Evolutionary conservation across 2,329 filamentous ascomycete genomes (phyloP).

Genomic region (Pseudopithomyces chartarum): DNA sequence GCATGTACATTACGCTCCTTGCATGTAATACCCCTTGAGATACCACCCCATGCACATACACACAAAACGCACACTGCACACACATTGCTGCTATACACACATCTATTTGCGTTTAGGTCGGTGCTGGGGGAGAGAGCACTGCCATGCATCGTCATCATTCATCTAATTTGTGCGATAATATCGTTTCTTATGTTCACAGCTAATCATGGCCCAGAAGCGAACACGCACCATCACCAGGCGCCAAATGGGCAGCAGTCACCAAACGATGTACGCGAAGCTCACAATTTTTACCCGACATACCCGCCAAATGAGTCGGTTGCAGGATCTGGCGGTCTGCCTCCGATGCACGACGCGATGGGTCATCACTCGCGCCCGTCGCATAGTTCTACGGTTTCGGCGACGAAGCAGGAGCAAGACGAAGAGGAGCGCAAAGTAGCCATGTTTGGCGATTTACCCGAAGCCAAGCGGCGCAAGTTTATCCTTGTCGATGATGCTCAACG

Average conservation of each 20-base stretch:
- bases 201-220: conserved; percentile 64
- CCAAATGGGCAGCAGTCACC: conserved; percentile 60
- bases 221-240: conserved; percentile 70
- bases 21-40: conserved; percentile 47
- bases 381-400: conserved; percentile 49
- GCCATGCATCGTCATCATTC: conserved; percentile 6
- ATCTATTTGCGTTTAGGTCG: conserved; percentile 26
- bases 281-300: conserved; percentile 77
- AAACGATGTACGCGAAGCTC: conserved; percentile 72
- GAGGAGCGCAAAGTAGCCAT: conserved; percentile 69
- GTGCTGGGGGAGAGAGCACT: conserved; percentile 15
- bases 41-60: conserved; percentile 42
- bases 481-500: conserved; percentile 84
- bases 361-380: conserved; percentile 50
- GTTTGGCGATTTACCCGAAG: conserved; percentile 86
- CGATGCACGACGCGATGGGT: conserved; percentile 65
- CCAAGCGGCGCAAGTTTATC: conserved; percentile 95
- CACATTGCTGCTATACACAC: conserved; percentile 27
- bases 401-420: conserved; percentile 58
- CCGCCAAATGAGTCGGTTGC: conserved; percentile 61
- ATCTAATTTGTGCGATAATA: conserved; percentile 48
- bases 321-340: conserved; percentile 64
- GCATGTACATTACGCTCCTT: conserved; percentile 51
- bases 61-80: conserved; percentile 32
- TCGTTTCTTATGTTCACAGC: conserved; percentile 53